These are phyloP conservation scores for Microdochium trichocladiopsis DNA, from an alignment of 2,329 filamentous ascomycete species.

Conservation along the genomic window DNA sequence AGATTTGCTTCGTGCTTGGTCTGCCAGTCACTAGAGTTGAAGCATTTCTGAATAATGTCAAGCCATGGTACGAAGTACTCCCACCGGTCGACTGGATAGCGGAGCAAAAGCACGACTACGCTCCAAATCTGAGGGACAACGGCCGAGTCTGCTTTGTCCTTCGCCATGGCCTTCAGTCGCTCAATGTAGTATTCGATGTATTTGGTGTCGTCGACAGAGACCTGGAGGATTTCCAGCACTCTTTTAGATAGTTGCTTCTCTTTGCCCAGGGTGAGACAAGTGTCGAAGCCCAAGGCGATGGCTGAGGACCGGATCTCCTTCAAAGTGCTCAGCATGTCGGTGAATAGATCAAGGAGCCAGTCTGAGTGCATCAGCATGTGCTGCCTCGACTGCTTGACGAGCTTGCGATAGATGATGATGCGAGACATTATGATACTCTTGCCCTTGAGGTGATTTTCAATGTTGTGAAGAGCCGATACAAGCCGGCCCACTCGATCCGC, in stretches of 20 bases:
- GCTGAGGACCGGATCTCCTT: conserved; percentile 72
- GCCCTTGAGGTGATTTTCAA: conserved; percentile 68
- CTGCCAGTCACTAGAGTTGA: conserved; percentile 68
- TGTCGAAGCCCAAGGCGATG: conserved; percentile 65
- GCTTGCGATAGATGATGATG: conserved; percentile 68
- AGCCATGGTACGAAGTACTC: conserved; percentile 69
- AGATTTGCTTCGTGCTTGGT: conserved; percentile 72
- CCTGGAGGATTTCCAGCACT: conserved; percentile 56
- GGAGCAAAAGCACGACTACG: conserved; percentile 70
- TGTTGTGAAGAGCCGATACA: conserved; percentile 61
- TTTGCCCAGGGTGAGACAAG: conserved; percentile 61
- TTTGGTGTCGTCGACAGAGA: conserved; percentile 49
- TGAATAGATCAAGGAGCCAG: conserved; percentile 80
- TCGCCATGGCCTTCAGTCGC: conserved; percentile 62
- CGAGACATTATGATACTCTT: conserved; percentile 76
- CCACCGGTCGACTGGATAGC: conserved; percentile 62
- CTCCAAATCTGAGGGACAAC: conserved; percentile 87
- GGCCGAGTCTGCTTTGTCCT: conserved; percentile 51
- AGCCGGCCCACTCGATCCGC: conserved; percentile 62
- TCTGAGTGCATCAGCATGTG: conserved; percentile 65
- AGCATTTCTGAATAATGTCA: conserved; percentile 70
- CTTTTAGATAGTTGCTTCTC: conserved; percentile 62
- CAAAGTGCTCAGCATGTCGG: conserved; percentile 71
- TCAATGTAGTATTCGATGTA: conserved; percentile 65
- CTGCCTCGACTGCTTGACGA: conserved; percentile 63